Base-by-base conservation (phyloP, 2,329 filamentous ascomycete genomes). In the Alternaria incomplexa region DNA sequence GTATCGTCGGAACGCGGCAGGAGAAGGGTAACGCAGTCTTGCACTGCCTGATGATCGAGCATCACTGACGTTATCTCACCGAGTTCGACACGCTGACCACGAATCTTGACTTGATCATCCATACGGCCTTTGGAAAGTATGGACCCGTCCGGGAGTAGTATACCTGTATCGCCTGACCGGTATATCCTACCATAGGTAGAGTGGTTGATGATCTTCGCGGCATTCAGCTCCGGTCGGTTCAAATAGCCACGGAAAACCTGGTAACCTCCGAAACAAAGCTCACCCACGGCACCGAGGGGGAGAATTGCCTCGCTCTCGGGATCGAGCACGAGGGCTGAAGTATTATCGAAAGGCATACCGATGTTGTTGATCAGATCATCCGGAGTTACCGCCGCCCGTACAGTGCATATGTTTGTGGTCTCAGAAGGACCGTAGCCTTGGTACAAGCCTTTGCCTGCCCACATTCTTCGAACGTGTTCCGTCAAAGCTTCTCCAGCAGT, bases 401-500 rank as follows among this genome's bases (percentile, higher is more conserved):
- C 86, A 0, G 91, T 93, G 79, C 92, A 96, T 20, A 97, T 93
- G 68, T 97, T 96, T 1, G 93, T 96, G 0, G 91, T 93, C 77
- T 96, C 93, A 1, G 91, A 93, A 0, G 93, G 92, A 0, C 93
- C 93, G 66, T 97, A 97, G 0, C 89, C 76, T 82, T 96, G 91
- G 76, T 89, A 93, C 0, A 97, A 83, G 13, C 89, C 85, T 43
- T 82, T 84, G 0, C 84, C 84, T 25, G 85, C 85, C 94, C 94
- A 97, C 32, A 84, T 84, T 2, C 85, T 82, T 44, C 90, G 87
- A 0, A 97, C 91, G 32, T 87, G 86, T 36, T 89, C 86, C 0
- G 91, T 94, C 80, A 97, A 85, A 0, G 90, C 87, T 78, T 97
- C 93, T 4, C 93, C 93, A 1, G 92, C 91, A 1, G 91, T 93